Evolutionary conservation across 108 stramenopile genomes (phyloP), one percentile per base, ranked within the genome.

Genomic region (Aurantiochytrium sp.): DNA sequence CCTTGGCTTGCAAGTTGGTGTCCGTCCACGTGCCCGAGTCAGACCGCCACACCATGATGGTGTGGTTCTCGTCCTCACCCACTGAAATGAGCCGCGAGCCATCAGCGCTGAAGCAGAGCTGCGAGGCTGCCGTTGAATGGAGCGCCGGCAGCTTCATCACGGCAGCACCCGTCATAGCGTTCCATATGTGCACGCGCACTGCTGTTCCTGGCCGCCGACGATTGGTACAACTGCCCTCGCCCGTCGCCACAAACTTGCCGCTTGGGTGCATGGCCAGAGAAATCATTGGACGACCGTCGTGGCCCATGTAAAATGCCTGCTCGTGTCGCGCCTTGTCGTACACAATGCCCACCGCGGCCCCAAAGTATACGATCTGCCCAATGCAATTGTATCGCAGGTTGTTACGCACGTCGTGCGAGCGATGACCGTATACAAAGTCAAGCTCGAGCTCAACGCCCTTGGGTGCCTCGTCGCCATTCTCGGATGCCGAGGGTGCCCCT

Each of bases 361-460:
- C 72, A 25, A 91, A 92, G 45, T 87, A 92, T 4, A 93, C 51
- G 51, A 94, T 88, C 83, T 93, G 88, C 64, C 93, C 90, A 5
- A 23, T 44, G 25, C 45, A 71, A 49, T 69, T 92, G 92, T 95
- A 95, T 3, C 60, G 47, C 5, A 93, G 73, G 59, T 94, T 94
- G 72, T 92, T 92, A 10, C 94, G 91, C 47, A 92, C 90, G 76
- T 92, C 83, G 16, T 43, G 44, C 19, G 92, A 93, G 44, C 91
- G 69, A 83, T 94, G 94, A 14, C 94, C 94, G 88, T 96, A 92
- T 6, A 96, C 89, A 72, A 93, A 95, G 57, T 93, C 94, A 12
- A 95, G 28, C 4, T 83, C 76, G n/a, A 83, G 49, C n/a, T 83
- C 49, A 23, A 83, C 76, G 45, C 23, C 49, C n/a, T 21, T 53